Base-by-base conservation (phyloP, 805 yeast species). In the Myxozyma nipponensis region DNA sequence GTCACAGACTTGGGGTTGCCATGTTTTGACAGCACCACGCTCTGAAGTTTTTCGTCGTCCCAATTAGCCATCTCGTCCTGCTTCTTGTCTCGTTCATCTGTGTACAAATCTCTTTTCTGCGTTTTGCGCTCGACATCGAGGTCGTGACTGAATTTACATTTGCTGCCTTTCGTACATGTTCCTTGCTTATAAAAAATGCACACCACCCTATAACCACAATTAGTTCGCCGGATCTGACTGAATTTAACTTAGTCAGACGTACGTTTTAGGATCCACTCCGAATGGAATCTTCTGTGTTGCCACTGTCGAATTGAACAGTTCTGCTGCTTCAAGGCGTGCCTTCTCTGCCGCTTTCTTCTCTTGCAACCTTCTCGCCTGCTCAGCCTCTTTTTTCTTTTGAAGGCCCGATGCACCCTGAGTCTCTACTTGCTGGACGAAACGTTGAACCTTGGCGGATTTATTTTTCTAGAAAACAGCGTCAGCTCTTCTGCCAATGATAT, bases 1-100 rank as follows among this genome's bases (percentile, higher is more conserved):
- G 99, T 93, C 13, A 97, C 89, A 9, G 96, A 88, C 67, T 82
- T 82, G 48, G 84, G 89, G 67, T 93, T 93, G 45, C 98, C 98
- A 63, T 90, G 97, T 71, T 93, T 93, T 47, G 96, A 88, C 58
- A 77, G 50, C 63, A 93, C 84, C 55, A 93, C 98, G 32, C 76
- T 76, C 66, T 95, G 79, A 66, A 93, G 80, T 73, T 90, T 93
- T 63, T 83, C 97, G 71, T 91, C 97, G 71, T 93, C 98, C 98
- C 98, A 91, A 41, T 76, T 77, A 62, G 89, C 97, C 96, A 91
- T 89, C 3, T 93, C 86, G 69, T 93, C 98, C 19, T 74, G 75
- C 7, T 69, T 76, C 28, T 62, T 66, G 42, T 69, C 72, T 68
- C 96, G 81, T 35, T 83, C 88, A 72, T 93, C 98, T 9, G 93